Conservation (phyloP, 1,284 basidiomycete genomes). For the Takashimella tepidaria region DNA sequence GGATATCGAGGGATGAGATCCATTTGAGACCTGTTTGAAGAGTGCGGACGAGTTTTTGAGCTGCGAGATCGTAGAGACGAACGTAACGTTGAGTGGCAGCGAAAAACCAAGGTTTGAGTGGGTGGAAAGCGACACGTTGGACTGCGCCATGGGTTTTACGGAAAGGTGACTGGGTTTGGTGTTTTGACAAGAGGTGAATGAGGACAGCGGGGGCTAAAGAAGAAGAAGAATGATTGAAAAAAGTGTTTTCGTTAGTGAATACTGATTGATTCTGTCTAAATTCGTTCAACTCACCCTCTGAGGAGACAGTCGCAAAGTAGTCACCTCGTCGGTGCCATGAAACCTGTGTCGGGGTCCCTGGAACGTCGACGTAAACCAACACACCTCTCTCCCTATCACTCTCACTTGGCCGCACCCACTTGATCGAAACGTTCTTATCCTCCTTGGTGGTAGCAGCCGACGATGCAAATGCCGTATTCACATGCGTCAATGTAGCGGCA, state of each 20-base stretch:
- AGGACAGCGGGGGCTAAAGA: constrained; percentile 31
- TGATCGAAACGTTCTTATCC: constrained; percentile 30
- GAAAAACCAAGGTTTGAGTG: constrained; percentile 89
- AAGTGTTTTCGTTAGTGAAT: too few species aligned
- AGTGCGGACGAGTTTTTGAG: constrained; percentile 89
- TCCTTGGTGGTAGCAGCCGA: constrained; percentile 48
- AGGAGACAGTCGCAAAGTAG: constrained; percentile 81
- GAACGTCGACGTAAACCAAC: constrained; percentile 53
- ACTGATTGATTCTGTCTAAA: too few species aligned
- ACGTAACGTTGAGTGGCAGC: constrained; percentile 98
- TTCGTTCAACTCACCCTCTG: constrained; percentile 44
- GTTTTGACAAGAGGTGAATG: constrained; percentile 88
- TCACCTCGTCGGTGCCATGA: constrained; percentile 94
- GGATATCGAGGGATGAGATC: constrained; percentile 95
- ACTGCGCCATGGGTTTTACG: constrained; percentile 85
- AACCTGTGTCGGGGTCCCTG: constrained; percentile 77
- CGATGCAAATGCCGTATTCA: constrained; percentile 45
- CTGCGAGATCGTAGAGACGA: constrained; percentile 88
- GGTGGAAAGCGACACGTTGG: constrained; percentile 92
- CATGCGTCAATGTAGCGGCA: constrained; percentile 57
- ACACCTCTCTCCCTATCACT: constrained; percentile 52
- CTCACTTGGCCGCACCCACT: constrained; percentile 53
- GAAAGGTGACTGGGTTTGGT: constrained; percentile 97
- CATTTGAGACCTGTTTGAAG: constrained; percentile 88
- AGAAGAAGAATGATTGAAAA: too few species aligned